Base-by-base conservation (phyloP, 2,329 filamentous ascomycete species). In the Zasmidium angulare region DNA sequence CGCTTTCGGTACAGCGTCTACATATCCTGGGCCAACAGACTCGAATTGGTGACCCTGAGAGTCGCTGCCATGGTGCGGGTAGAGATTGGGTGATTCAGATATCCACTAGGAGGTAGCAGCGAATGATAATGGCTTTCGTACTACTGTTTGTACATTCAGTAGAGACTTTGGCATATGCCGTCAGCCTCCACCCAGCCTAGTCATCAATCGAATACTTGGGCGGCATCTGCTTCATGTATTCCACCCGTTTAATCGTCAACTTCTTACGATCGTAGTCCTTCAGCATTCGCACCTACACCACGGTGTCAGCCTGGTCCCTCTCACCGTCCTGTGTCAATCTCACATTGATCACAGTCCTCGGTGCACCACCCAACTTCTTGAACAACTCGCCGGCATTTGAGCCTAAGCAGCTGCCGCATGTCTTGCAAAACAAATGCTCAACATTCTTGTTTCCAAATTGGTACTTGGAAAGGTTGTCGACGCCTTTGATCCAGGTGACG, bases 381-480 rank as follows among this genome's bases (percentile, higher is more conserved):
- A 59, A 57, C 22, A 69, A 10, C 26, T 24, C 46, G 7, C 46
- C 62, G 22, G 69, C 50, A 55, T 69, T 65, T n/a, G 60, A 61
- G 17, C 62, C 68, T 7, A 69, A 10, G 11, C 60, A 54, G 53
- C 59, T 62, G 4, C 62, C 63, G 55, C 68, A 71, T 17, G 61
- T 55, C 43, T 50, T 53, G 47, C 69, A 71, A 46, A 70, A 64
- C 59, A 60, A 69, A 36, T 68, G 64, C 20, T 68, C 60, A 26
- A 55, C 50, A 29, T 59, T 59, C 36, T 64, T 66, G 11, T 47
- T 48, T 10, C 57, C 67, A 3, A 53, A 56, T 12, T n/a, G 50
- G 50, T 71, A 71, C 23, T 65, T 56, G 17, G 50, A 50, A 9
- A 63, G 56, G 49, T 65, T 29, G 24, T 68, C 63, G 23, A 62